Evolutionary conservation across 1,284 basidiomycete genomes (phyloP).

Genomic region (Xerocomus nothofagi): DNA sequence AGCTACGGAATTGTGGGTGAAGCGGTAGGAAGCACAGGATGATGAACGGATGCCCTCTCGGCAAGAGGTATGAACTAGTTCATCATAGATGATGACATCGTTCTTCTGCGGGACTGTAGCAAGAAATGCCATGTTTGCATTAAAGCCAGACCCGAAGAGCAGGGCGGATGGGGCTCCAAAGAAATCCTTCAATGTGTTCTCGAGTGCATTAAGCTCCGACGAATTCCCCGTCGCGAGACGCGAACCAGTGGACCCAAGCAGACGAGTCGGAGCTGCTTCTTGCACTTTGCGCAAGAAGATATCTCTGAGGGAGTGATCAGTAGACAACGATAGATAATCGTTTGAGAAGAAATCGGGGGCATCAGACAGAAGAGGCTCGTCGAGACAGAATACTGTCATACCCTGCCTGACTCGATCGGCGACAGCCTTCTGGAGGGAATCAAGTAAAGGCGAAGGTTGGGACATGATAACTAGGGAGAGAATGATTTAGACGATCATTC

Average conservation of each 20-base stretch:
- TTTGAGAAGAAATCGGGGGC: constrained; percentile 54
- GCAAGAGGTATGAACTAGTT: constrained; percentile 57
- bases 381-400: constrained; percentile 10
- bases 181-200: constrained; percentile 12
- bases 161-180: constrained; percentile 41
- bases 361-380: constrained; percentile 38
- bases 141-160: constrained; percentile 62
- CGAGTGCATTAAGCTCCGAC: constrained; percentile 15
- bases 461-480: constrained; percentile 8
- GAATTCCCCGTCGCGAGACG: constrained; percentile 54
- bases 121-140: constrained; percentile 60
- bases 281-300: constrained; percentile 37
- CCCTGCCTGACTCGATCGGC: constrained; percentile 4
- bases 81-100: constrained; percentile 60
- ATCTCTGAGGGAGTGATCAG: constrained; percentile 33
- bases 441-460: constrained; percentile 7
- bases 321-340: constrained; percentile 60
- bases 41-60: constrained; percentile 56
- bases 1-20: constrained; percentile 48
- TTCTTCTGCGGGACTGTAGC: constrained; percentile 47
- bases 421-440: constrained; percentile 20
- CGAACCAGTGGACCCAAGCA: constrained; percentile 59
- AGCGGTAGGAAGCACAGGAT: constrained; percentile 34
- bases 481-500: background rate
- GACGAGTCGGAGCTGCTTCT: constrained; percentile 19